Evolutionary conservation across 2,329 filamentous ascomycete genomes (phyloP).

Genomic region (Exophiala calicioides): DNA sequence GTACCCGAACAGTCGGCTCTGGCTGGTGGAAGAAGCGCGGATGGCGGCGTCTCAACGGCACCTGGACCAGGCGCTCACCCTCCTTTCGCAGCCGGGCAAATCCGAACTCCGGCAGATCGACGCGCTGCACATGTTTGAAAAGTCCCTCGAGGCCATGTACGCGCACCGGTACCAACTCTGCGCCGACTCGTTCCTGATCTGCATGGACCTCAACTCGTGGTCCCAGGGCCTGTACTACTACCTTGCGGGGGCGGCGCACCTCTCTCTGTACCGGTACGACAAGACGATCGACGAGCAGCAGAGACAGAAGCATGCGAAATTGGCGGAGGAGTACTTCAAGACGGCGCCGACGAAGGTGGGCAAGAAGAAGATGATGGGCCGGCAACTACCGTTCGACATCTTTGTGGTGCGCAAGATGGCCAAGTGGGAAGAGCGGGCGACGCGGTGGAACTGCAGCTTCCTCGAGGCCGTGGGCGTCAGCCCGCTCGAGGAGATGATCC

Average conservation of each 20-base stretch:
- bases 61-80: constrained; percentile 66
- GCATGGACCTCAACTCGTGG: constrained; percentile 84
- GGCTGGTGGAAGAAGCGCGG: constrained; percentile 84
- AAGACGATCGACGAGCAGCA: constrained; percentile 37
- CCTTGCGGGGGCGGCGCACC: constrained; percentile 73
- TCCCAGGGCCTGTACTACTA: constrained; percentile 87
- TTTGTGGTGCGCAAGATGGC: constrained; percentile 80
- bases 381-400: constrained; percentile 84
- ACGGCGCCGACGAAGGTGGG: constrained; percentile 74
- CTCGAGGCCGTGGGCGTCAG: constrained; percentile 79
- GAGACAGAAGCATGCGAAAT: constrained; percentile 59
- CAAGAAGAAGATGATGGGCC: constrained; percentile 86
- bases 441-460: constrained; percentile 65
- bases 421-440: constrained; percentile 82
- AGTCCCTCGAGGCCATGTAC: constrained; percentile 75
- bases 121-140: constrained; percentile 82
- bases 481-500: constrained; percentile 87
- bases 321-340: constrained; percentile 69
- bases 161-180: constrained; percentile 74
- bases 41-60: constrained; percentile 68
- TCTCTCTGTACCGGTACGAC: constrained; percentile 75
- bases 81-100: constrained; percentile 60
- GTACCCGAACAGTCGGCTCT: constrained; percentile 81
- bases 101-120: constrained; percentile 85
- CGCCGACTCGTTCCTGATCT: constrained; percentile 68